Conservation (phyloP, 2,329 filamentous ascomycete species). For the Nectriaceae sp. region DNA sequence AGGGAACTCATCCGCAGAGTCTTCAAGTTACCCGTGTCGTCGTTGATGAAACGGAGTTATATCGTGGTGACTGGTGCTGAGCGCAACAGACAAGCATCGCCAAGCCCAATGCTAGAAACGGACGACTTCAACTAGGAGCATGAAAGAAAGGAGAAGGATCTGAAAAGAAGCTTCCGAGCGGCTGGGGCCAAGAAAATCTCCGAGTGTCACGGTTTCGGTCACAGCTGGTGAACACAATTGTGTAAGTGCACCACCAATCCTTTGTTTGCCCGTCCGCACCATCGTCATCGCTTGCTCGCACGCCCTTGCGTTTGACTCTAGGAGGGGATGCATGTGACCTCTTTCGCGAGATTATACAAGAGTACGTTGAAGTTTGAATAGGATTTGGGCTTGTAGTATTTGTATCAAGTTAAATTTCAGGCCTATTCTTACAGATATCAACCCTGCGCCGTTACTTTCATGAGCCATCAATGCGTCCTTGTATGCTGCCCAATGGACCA, state of each 20-base stretch:
- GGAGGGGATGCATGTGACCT: not conserved
- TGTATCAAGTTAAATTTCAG: slow-evolving; percentile 2
- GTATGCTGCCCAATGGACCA: not conserved
- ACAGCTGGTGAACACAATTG: not conserved
- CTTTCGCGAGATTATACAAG: not conserved
- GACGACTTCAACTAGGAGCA: not conserved
- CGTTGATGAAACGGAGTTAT: no score
- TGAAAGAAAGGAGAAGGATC: not conserved
- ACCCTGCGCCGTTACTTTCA: no score
- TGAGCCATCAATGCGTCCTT: not conserved
- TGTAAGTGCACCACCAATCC: not conserved
- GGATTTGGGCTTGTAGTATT: not conserved
- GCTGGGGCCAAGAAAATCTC: not conserved
- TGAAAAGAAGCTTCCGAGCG: not conserved
- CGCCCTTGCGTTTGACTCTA: not conserved
- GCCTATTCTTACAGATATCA: no score
- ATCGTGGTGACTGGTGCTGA: no score
- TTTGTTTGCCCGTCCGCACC: not conserved
- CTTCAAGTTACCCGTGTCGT: not conserved
- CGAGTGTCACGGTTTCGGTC: not conserved
- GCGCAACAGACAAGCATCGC: no score
- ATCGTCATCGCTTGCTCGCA: not conserved
- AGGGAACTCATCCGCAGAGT: not conserved
- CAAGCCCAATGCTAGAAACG: no score
- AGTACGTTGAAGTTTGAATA: not conserved